A percentile compares a stretch with the other conserved stretches of the same genome.
Evolutionary conservation across 805 yeast species (phyloP).

Genomic region (Wickerhamiella parazyma): DNA sequence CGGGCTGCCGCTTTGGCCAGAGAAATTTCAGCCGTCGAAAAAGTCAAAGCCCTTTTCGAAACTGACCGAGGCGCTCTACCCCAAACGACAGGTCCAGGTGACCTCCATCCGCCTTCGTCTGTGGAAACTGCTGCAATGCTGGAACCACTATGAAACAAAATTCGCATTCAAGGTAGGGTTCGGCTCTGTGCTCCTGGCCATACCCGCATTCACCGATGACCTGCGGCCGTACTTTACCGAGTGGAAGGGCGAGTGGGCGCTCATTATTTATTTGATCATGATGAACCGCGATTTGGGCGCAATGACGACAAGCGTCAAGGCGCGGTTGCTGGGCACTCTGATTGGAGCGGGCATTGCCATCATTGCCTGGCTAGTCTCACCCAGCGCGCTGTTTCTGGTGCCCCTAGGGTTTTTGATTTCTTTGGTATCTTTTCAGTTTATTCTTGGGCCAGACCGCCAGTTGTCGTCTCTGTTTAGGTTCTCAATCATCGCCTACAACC

Average conservation of each 20-base stretch:
- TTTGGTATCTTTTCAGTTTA: constrained; percentile 36
- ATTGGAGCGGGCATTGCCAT: constrained; percentile 56
- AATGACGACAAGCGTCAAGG: constrained; percentile 50
- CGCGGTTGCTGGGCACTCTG: constrained; percentile 51
- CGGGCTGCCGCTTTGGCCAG: not conserved
- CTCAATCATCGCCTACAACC: constrained; percentile 59
- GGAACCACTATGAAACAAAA: constrained; percentile 54
- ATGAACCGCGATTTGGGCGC: constrained; percentile 81
- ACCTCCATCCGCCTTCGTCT: constrained; percentile 19
- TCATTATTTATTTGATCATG: constrained; percentile 68
- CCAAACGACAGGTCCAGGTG: constrained; percentile 12
- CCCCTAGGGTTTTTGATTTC: constrained; percentile 32
- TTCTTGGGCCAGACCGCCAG: constrained; percentile 33
- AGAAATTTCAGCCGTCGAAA: not conserved
- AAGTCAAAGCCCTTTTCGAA: constrained; percentile 10
- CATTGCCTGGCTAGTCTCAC: constrained; percentile 43
- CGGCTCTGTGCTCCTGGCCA: constrained; percentile 54
- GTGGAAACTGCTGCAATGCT: constrained; percentile 33
- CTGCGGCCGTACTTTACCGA: constrained; percentile 41
- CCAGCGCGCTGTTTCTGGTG: constrained; percentile 41
- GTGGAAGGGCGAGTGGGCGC: constrained; percentile 77
- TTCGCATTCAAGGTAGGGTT: constrained; percentile 69
- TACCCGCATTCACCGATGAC: constrained; percentile 50
- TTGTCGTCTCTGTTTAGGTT: constrained; percentile 33
- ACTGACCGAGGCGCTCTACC: constrained; percentile 14